These are phyloP conservation scores for Phytophthora tubulina DNA, from an alignment of 352 stramenopile species.

Conservation along the genomic window DNA sequence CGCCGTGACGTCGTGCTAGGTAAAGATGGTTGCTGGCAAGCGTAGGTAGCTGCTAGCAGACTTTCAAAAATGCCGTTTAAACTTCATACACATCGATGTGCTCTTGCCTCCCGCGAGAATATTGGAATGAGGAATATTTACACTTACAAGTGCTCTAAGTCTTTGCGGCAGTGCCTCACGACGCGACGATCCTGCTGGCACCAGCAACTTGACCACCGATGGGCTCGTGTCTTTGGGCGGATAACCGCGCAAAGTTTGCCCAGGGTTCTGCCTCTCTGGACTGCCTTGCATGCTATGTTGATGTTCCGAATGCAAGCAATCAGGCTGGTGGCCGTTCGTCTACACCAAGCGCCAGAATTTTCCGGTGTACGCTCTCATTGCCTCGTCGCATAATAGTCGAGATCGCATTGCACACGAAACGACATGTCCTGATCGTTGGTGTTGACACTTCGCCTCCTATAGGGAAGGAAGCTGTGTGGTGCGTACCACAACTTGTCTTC, in stretches of 20 bases:
- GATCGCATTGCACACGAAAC: constrained; percentile 13
- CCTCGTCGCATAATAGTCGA: constrained; percentile 32
- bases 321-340: too few relatives aligned
- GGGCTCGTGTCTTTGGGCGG: constrained; percentile 5
- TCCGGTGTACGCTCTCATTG: neutral
- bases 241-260: neutral
- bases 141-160: neutral
- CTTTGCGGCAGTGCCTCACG: neutral
- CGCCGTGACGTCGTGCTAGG: constrained; percentile 29
- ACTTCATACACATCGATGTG: neutral
- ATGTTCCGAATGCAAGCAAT: too few relatives aligned
- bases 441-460: constrained; percentile 7
- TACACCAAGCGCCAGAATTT: neutral
- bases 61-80: neutral
- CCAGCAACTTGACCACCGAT: constrained; percentile 1
- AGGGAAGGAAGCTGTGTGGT: neutral
- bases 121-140: too few relatives aligned
- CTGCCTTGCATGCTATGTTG: neutral
- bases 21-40: neutral
- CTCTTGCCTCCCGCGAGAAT: too few relatives aligned
- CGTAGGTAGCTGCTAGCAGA: neutral
- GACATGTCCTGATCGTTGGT: neutral
- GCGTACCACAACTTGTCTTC: constrained; percentile 26
- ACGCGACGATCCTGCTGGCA: neutral
- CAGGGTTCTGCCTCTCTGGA: neutral